phyloP scores from a whole-genome alignment of 2,329 filamentous ascomycete species.

The Triangularia verruculosa region DNA sequence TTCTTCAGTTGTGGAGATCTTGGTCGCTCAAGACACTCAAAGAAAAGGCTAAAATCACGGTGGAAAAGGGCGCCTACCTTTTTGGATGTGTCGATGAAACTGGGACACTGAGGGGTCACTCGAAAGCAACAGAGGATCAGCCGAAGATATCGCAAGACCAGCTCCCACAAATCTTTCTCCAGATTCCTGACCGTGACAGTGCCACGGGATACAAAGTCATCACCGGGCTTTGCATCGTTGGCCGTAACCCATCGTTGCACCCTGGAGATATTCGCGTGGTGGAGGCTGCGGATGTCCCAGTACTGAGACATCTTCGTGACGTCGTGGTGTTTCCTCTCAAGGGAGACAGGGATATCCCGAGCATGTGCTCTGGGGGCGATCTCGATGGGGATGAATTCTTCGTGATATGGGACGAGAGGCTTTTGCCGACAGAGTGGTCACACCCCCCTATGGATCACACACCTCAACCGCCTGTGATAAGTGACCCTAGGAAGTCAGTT shows the following conservation, averaged over 20 bases:
- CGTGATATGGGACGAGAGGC: constrained; percentile 79
- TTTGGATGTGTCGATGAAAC: constrained; percentile 90
- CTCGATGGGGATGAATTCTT: constrained; percentile 96
- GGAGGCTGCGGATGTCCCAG: constrained; percentile 70
- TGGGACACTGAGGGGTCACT: constrained; percentile 68
- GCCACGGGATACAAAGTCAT: constrained; percentile 61
- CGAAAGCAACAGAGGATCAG: constrained; percentile 42
- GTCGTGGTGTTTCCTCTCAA: constrained; percentile 83
- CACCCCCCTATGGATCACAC: constrained; percentile 74
- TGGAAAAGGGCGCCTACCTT: constrained; percentile 81
- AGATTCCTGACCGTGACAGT: constrained; percentile 62
- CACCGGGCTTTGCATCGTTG: constrained; percentile 75
- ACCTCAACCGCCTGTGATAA: constrained; percentile 52
- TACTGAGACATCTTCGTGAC: constrained; percentile 74
- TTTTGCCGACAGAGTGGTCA: constrained; percentile 67
- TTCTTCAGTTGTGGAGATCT: constrained; percentile 79
- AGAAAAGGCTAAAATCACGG: constrained; percentile 81
- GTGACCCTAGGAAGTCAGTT: constrained; percentile 58
- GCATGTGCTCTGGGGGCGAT: constrained; percentile 95
- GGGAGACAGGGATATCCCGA: constrained; percentile 80
- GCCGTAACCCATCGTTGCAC: constrained; percentile 90
- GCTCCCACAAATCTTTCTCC: constrained; percentile 85
- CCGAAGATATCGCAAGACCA: constrained; percentile 38
- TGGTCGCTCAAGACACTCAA: constrained; percentile 90
- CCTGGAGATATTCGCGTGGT: constrained; percentile 90